Evolutionary conservation across 1,139 yeast species (phyloP).

Genomic region (Tardiomyces blankii): DNA sequence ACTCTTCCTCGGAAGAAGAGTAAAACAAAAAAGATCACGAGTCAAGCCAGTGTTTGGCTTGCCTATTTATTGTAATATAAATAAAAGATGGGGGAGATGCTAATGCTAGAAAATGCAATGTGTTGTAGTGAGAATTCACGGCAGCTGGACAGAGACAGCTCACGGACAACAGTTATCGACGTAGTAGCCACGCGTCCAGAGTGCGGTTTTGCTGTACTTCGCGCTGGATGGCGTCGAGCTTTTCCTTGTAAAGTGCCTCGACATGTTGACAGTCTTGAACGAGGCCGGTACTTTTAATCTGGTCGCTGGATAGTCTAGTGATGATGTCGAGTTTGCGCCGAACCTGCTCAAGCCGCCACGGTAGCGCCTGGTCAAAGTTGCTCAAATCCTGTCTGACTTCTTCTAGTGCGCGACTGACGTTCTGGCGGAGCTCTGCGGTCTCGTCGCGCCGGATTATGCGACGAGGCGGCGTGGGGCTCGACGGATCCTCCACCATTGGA

Average conservation of each 20-base stretch:
- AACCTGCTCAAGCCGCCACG: neutral
- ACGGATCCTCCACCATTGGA: conserved; percentile 10
- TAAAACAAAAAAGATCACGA: conserved; percentile 14
- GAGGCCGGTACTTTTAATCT: neutral
- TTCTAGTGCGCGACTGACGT: neutral
- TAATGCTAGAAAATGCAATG: too few species aligned
- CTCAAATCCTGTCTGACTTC: neutral
- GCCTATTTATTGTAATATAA: too few species aligned
- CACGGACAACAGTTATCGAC: neutral
- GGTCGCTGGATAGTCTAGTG: neutral
- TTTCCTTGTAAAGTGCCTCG: neutral
- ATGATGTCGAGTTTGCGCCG: neutral
- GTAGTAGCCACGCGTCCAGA: neutral
- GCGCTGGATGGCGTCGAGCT: neutral
- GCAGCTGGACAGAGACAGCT: too few species aligned
- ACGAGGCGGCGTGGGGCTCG: conserved; percentile 10
- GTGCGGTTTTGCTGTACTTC: neutral
- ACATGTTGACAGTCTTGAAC: neutral
- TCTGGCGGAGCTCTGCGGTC: neutral
- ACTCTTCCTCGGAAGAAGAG: conserved; percentile 11
- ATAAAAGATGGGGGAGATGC: too few species aligned
- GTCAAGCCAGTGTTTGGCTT: too few species aligned
- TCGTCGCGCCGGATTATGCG: neutral
- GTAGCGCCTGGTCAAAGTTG: neutral
- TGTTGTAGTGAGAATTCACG: too few species aligned